Percentiles rank a stretch among this genome's conserved stretches.
phyloP scores from a whole-genome alignment of 2,329 filamentous ascomycete genomes.

The Cytospora leucostoma region DNA sequence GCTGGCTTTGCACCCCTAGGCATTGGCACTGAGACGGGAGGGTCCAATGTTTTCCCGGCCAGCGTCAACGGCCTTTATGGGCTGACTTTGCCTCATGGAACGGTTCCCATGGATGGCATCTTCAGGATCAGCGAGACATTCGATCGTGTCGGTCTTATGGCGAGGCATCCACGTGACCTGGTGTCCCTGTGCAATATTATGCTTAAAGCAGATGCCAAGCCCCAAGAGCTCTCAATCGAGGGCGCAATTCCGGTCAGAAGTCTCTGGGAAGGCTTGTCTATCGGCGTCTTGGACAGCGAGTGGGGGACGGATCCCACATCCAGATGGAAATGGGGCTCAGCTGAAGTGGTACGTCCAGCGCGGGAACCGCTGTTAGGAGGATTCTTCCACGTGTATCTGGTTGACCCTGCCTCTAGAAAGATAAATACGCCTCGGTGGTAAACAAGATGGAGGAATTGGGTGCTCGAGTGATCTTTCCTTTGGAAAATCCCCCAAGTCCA shows the following conservation, averaged over 20 bases:
- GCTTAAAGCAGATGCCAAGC: slow-evolving; percentile 5
- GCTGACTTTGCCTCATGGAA: slow-evolving; percentile 35
- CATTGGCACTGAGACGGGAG: slow-evolving; percentile 41
- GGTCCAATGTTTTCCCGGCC: slow-evolving; percentile 42
- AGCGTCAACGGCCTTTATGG: slow-evolving; percentile 42
- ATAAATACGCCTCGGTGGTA: slow-evolving; percentile 24
- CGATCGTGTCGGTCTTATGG: slow-evolving; percentile 33
- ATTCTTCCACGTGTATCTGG: no score
- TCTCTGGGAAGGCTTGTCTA: slow-evolving; percentile 10
- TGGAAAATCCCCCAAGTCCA: slow-evolving; percentile 20
- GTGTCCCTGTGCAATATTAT: slow-evolving; percentile 25
- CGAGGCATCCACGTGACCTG: slow-evolving; percentile 30
- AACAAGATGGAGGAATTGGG: slow-evolving; percentile 25
- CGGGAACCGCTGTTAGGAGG: no score
- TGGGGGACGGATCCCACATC: slow-evolving; percentile 27
- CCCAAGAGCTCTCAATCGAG: not conserved
- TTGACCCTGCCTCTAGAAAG: slow-evolving; percentile 16
- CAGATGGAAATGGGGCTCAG: slow-evolving; percentile 29
- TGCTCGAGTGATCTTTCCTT: slow-evolving; percentile 26
- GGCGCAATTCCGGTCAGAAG: not conserved
- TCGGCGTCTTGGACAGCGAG: slow-evolving; percentile 29
- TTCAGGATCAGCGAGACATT: slow-evolving; percentile 28
- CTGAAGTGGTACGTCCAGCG: slow-evolving; percentile 27
- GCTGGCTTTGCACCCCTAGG: slow-evolving; percentile 43
- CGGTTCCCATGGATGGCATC: slow-evolving; percentile 27